phyloP scores from a whole-genome alignment of 2,329 filamentous ascomycete genomes.

The Fusarium falciforme region DNA sequence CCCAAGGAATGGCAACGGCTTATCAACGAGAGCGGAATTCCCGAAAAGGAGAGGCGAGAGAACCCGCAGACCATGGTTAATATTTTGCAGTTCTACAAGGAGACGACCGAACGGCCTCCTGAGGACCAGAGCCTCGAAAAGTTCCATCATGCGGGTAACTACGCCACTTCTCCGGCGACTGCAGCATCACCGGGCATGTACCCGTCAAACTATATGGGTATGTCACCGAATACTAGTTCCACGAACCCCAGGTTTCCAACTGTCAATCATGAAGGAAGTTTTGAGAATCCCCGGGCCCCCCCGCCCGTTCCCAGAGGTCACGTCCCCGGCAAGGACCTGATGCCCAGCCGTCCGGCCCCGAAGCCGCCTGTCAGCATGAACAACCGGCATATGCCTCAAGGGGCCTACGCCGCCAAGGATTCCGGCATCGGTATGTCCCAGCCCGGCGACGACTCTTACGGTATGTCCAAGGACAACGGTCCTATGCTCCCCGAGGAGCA shows the following conservation, averaged over 20 bases:
- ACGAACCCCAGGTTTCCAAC: constrained; percentile 88
- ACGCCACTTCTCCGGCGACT: constrained; percentile 56
- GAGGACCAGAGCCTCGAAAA: constrained; percentile 96
- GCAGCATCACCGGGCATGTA: constrained; percentile 65
- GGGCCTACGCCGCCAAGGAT: constrained; percentile 65
- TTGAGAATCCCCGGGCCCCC: constrained; percentile 94
- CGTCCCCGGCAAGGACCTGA: constrained; percentile 63
- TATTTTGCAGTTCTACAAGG: constrained; percentile 97
- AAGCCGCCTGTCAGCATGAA: constrained; percentile 80
- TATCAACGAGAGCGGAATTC: constrained; percentile 94
- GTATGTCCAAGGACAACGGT: constrained; percentile 64
- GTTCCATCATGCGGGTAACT: constrained; percentile 84
- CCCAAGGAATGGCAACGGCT: constrained; percentile 98
- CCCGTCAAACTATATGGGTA: constrained; percentile 66
- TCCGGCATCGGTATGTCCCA: constrained; percentile 72
- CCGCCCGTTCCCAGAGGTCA: constrained; percentile 81
- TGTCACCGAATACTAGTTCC: constrained; percentile 77
- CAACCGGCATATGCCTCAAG: constrained; percentile 65
- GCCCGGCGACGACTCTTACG: constrained; percentile 66
- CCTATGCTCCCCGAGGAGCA: constrained; percentile 75
- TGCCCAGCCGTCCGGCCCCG: constrained; percentile 87
- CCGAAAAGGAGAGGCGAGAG: constrained; percentile 94
- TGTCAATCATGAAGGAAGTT: constrained; percentile 90
- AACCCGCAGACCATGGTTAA: constrained; percentile 96
- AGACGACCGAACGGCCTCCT: constrained; percentile 82